Conservation (phyloP, 176 grass and related monocot genomes). For the maize (Zea mays) region DNA sequence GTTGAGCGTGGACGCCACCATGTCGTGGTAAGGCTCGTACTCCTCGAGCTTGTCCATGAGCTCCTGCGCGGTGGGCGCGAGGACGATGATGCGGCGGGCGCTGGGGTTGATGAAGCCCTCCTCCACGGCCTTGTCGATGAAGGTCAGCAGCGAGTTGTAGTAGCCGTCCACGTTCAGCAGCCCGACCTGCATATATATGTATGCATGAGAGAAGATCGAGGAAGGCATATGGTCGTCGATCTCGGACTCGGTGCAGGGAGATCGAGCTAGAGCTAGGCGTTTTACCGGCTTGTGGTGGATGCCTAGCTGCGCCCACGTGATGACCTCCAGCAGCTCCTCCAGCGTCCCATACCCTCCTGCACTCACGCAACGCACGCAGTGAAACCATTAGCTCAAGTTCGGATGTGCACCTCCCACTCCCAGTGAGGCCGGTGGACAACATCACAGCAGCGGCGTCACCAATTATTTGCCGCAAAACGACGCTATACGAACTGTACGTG, state of each 20-base stretch:
- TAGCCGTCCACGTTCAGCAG: conserved; percentile 98
- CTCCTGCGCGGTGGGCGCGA: conserved; percentile 81
- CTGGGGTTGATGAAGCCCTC: conserved; percentile 89
- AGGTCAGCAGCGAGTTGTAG: conserved; percentile 94
- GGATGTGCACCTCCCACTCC: too few relatives aligned
- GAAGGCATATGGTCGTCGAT: too few relatives aligned
- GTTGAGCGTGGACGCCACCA: conserved; percentile 78
- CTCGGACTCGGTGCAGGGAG: too few relatives aligned
- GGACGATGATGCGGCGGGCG: conserved; percentile 89
- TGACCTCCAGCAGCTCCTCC: conserved; percentile 97
- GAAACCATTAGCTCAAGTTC: too few relatives aligned
- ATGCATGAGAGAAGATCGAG: too few relatives aligned
- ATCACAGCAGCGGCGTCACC: too few relatives aligned
- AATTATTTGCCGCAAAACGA: too few relatives aligned
- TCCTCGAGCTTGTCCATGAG: conserved; percentile 97
- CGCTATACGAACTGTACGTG: too few relatives aligned
- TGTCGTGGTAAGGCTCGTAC: conserved; percentile 88
- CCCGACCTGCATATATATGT: conserved; percentile 86
- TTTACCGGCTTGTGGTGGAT: conserved; percentile 99
- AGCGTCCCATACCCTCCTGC: conserved; percentile 98
- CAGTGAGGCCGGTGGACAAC: too few relatives aligned
- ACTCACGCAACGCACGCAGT: neutral
- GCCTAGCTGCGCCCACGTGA: conserved; percentile 97
- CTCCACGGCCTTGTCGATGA: conserved; percentile 99
- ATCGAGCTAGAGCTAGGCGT: too few relatives aligned